phyloP scores from a whole-genome alignment of 371 early-diverging fungal species.

The Blyttiomyces sp. region DNA sequence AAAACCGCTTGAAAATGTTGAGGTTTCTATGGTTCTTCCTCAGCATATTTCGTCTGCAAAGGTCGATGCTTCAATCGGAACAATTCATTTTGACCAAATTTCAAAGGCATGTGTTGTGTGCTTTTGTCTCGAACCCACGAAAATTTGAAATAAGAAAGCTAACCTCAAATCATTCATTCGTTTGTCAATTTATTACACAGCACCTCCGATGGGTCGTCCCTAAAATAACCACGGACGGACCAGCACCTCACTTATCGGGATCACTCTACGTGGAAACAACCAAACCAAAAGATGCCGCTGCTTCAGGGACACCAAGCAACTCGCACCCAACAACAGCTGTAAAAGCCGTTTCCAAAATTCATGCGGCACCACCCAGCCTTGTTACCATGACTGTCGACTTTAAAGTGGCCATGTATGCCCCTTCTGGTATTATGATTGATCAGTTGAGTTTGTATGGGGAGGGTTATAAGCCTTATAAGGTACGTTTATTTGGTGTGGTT shows the following conservation, averaged over 20 bases:
- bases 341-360: background rate
- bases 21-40: slow-evolving; percentile 61
- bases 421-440: slow-evolving; percentile 75
- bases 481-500: slow-evolving; percentile 5
- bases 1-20: slow-evolving; percentile 65
- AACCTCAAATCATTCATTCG: background rate
- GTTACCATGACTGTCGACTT: slow-evolving; percentile 67
- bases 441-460: slow-evolving; percentile 72
- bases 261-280: background rate
- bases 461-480: slow-evolving; percentile 79
- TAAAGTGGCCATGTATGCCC: slow-evolving; percentile 67
- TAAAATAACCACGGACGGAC: slow-evolving; percentile 9
- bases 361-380: background rate
- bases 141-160: background rate
- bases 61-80: slow-evolving; percentile 52
- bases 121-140: background rate
- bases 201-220: slow-evolving; percentile 16
- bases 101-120: slow-evolving; percentile 4
- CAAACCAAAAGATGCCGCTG: background rate
- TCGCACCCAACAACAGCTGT: background rate
- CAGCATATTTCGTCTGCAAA: slow-evolving; percentile 28
- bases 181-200: background rate
- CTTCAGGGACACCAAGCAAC: background rate
- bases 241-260: slow-evolving; percentile 13
- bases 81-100: slow-evolving; percentile 66